Evolutionary conservation across 371 early-diverging fungal genomes (phyloP), one percentile per base, ranked within the genome.

Genomic region (Enterospora canceri): DNA sequence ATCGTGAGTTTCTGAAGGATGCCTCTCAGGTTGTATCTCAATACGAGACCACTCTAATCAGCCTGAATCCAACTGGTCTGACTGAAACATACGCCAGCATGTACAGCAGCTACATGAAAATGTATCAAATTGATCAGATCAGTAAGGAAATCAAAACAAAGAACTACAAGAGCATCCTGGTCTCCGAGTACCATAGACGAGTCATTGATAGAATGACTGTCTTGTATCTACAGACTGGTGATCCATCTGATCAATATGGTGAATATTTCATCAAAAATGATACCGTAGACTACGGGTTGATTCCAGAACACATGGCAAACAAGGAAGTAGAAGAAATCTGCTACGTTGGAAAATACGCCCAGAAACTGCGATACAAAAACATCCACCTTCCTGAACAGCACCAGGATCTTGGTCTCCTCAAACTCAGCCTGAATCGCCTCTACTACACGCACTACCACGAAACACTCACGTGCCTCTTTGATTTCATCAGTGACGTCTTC

Each of bases 271-370:
- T 74, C 40, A 54, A 70, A 21, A 60, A 54, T 23, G 65, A 62
- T 53, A 29, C 30, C 1, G 46, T 74, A 19, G 63, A 70, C 46
- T 70, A 66, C 60, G 70, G 67, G 1, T 28, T 67, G 26, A 33
- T 74, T 59, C 74, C 74, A 2, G 46, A 24, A 8, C 64, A 65
- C 53, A 48, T 74, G 0, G 16, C 4, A 16, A 55, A 48, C 1
- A 32, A 50, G 1, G 30, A 53, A 1, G 71, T 47, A 48, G 67
- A 74, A 33, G 59, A 53, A 8, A 74, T 74, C n/a, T 26, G 32
- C 0, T 74, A 74, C 51, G 62, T 74, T 55, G 74, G 74, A n/a
- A 74, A 70, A 50, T 74, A 72, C 33, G 49, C 48, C 16, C n/a
- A 2, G 3, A 29, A 70, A 1, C 21, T 74, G 28, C 57, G 65